Evolutionary conservation across 352 stramenopile species (phyloP).

Genomic region (Aphanomyces invadans): DNA sequence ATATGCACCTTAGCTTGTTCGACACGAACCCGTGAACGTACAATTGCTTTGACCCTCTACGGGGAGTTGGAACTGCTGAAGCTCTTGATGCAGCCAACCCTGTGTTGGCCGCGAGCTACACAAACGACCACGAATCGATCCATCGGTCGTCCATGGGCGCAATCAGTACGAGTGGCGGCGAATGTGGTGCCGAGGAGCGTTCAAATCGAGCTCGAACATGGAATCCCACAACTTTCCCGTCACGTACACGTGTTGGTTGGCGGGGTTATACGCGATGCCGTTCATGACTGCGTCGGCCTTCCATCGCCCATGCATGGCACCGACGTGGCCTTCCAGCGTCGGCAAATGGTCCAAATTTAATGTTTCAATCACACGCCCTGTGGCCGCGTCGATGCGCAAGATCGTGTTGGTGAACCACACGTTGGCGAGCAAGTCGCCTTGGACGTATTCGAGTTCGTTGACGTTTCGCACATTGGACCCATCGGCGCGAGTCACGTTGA

Average conservation of each 20-base stretch:
- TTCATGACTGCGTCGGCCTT: conserved; percentile 79
- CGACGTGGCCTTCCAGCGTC: conserved; percentile 47
- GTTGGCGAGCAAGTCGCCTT: conserved; percentile 79
- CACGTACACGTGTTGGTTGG: conserved; percentile 52
- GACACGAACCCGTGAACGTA: no score
- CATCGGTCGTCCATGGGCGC: no score
- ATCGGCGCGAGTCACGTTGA: conserved; percentile 41
- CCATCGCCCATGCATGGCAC: conserved; percentile 32
- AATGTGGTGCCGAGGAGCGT: not conserved
- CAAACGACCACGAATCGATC: no score
- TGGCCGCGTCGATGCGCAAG: conserved; percentile 64
- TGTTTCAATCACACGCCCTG: conserved; percentile 53
- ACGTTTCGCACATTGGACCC: conserved; percentile 43
- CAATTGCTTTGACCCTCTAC: no score
- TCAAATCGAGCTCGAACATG: conserved; percentile 70
- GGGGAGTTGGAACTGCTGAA: no score
- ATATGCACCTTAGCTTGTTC: no score
- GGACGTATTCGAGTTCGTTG: conserved; percentile 84
- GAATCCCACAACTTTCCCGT: conserved; percentile 82
- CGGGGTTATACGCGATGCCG: conserved; percentile 73
- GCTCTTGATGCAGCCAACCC: no score
- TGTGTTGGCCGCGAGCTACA: no score
- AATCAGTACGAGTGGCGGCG: not conserved
- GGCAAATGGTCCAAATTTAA: conserved; percentile 61
- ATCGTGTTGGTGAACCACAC: conserved; percentile 77